Conservation (phyloP, 805 yeast species). For the Pichia membranifaciens region DNA sequence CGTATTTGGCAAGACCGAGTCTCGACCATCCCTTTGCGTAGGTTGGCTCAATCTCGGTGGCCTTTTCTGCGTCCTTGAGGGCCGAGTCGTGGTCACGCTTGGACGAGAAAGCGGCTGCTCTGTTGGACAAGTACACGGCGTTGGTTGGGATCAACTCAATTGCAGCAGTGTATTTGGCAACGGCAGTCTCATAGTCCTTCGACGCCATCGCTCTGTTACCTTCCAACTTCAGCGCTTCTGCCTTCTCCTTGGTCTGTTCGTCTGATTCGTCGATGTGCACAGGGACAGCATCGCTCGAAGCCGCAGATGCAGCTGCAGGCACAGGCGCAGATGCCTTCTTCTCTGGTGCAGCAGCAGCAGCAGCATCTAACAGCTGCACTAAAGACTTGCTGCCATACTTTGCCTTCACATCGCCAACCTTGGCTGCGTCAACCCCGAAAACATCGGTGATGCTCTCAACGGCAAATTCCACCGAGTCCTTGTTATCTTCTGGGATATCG, state of each 20-base stretch:
- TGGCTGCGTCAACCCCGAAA: constrained; percentile 49
- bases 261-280: constrained; percentile 41
- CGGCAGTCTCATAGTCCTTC: constrained; percentile 64
- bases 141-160: constrained; percentile 62
- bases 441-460: constrained; percentile 89
- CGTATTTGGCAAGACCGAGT: constrained; percentile 88
- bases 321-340: constrained; percentile 3
- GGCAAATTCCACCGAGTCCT: constrained; percentile 90
- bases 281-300: constrained; percentile 28
- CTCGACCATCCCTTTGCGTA: constrained; percentile 94
- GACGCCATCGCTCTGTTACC: constrained; percentile 89
- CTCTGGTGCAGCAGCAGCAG: constrained; percentile 8
- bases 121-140: constrained; percentile 82
- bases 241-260: constrained; percentile 52
- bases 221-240: constrained; percentile 78
- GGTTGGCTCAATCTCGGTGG: constrained; percentile 68
- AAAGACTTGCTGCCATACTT: constrained; percentile 46
- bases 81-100: constrained; percentile 69
- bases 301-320: constrained; percentile 7
- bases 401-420: constrained; percentile 27
- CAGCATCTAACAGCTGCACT: constrained; percentile 36
- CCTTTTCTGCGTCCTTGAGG: constrained; percentile 73
- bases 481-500: constrained; percentile 67
- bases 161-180: constrained; percentile 75
- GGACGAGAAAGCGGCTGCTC: constrained; percentile 96